Evolutionary conservation across 345 rosid genomes (phyloP), one percentile per base, ranked within the genome.

Genomic region (Adansonia digitata): DNA sequence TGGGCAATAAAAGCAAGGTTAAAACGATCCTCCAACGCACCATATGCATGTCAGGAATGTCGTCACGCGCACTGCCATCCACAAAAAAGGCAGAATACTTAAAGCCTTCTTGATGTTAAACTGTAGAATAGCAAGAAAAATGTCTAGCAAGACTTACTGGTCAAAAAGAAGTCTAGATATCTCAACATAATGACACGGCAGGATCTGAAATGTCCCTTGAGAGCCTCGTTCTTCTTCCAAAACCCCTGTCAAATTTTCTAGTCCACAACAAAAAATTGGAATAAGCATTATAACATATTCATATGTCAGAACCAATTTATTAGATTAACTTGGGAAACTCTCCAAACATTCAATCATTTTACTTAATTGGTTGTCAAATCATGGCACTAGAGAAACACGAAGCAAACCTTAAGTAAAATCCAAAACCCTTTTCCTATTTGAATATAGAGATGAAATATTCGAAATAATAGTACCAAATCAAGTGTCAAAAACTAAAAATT

Each of bases 151-250:
- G 69, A 74, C 88, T 83, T 81, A 95, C 98, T 90, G 91, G 74
- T 93, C 94, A 86, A 93, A 88, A 73, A 93, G 93, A 72, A 95
- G 90, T 77, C 87, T 87, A 13, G 98, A 89, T 63, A 93, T 89
- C 83, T 95, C 98, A 83, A 95, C 87, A 31, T 90, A 93, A 81
- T 94, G 92, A 75, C 91, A 93, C 31, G 94, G 97, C 22, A 95
- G 77, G 14, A 84, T 78, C 85, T 93, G 97, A 84, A 95, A 95
- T 74, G 93, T 82, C 40, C 85, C 87, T 75, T 87, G 92, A 22
- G 94, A 86, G 72, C 91, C 96, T 37, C 99, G 82, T 79, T 95
- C 99, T 40, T 84, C 93, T 87, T 95, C 99, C 86, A 90, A 82
- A 71, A 91, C 79, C 63, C 66, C 85, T 18, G 92, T 88, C 84